Base-by-base conservation (phyloP, 768 basidiomycete genomes). In the Xerocomellus intermedius region DNA sequence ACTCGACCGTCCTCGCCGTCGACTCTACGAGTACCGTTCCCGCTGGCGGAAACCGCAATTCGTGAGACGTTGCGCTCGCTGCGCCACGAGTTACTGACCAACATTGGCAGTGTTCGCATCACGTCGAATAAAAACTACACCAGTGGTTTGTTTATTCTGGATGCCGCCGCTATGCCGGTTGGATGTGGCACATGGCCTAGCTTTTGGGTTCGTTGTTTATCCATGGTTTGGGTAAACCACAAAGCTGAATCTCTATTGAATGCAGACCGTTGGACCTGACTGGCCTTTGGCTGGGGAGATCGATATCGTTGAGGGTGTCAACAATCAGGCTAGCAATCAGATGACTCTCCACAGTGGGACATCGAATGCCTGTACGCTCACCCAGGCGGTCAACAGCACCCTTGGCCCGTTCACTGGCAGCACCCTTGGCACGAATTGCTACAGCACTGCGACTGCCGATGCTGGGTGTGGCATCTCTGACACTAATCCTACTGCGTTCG, bases 241-340 rank as follows among this genome's bases (percentile, higher is more conserved):
- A 9, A 28, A 17, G 21, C 52, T 62, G 32, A 54, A 19, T 16
- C 3, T 24, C 5, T 44, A 16, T 37, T n/a, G 28, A 37, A n/a
- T 24, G 8, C 47, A 75, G 74, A 73, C 77, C 4, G 73, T 76
- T 42, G 82, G 83, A 8, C 74, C 78, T 2, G 63, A 77, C 42
- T 85, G 83, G 84, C 82, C 82, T 4, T 17, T 33, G 22, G 69
- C 56, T 24, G 84, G 83, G 55, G 87, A 91, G 67, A 85, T 89
- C 44, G 90, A 91, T 62, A 79, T 89, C 48, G 66, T 91, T 9
- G 90, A 92, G 64, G 86, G 87, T 17, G 86, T 91, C 50, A 81
- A 91, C 60, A 62, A 78, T 24, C 77, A 81, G 63, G 56, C 69
- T 1, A 72, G 66, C 28, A 89, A 91, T 59, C 85, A 84, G 55